phyloP scores from a whole-genome alignment of 2,329 filamentous ascomycete species.

The Neospermospora avenae region DNA sequence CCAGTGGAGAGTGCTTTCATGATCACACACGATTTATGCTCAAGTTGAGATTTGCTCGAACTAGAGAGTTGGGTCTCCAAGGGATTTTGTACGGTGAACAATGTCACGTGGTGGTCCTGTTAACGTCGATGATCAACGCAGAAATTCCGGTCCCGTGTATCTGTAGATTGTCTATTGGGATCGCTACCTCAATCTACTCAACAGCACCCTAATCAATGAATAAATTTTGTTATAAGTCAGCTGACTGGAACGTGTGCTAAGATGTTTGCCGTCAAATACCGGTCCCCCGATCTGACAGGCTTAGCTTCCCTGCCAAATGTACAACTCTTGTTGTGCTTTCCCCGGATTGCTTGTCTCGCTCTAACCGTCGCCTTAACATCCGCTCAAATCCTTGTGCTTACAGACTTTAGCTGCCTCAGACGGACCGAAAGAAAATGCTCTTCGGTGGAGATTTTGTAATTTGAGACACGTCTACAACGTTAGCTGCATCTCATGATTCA shows the following conservation, averaged over 20 bases:
- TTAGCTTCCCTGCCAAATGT: not conserved
- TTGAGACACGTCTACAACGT: not conserved
- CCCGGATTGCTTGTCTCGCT: conserved; percentile 3
- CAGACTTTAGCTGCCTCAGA: not conserved
- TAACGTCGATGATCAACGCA: no score
- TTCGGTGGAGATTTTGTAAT: not conserved
- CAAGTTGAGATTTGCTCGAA: no score
- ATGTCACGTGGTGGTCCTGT: no score
- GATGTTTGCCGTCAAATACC: not conserved
- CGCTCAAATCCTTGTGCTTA: not conserved
- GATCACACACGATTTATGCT: no score
- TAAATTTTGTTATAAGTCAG: no score
- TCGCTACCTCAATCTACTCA: no score
- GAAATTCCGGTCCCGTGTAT: no score
- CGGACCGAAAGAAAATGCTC: conserved; percentile 1
- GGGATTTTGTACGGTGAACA: no score
- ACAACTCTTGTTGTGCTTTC: not conserved
- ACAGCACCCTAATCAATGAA: no score
- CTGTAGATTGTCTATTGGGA: no score
- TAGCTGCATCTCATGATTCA: not conserved
- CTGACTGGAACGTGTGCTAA: not conserved
- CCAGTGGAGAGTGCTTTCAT: no score
- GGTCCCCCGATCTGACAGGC: not conserved
- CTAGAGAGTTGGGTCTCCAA: no score
- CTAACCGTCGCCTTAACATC: not conserved